A percentile compares a stretch with the other conserved stretches of the same genome.
phyloP scores from a whole-genome alignment of 805 yeast species.

The Cyberlindnera saturnus region DNA sequence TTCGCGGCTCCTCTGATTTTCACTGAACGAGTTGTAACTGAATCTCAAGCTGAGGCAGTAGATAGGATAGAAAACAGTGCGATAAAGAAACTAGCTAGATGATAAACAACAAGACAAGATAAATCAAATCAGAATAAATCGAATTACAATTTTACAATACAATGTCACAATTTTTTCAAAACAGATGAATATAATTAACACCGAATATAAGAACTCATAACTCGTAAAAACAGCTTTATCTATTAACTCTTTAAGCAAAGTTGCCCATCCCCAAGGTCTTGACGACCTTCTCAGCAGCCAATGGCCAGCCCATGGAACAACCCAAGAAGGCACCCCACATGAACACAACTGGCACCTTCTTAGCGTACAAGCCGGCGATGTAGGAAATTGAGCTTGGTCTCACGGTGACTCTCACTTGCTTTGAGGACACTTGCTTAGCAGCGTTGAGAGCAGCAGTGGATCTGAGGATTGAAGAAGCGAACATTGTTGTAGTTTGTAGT shows the following conservation, averaged over 20 bases:
- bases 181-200: too few relatives aligned
- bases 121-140: too few relatives aligned
- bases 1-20: too few relatives aligned
- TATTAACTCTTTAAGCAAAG: neutral
- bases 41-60: too few relatives aligned
- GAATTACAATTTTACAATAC: too few relatives aligned
- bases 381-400: slow-evolving; percentile 11
- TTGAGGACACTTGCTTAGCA: slow-evolving; percentile 14
- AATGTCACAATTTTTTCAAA: too few relatives aligned
- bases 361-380: slow-evolving; percentile 8
- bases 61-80: too few relatives aligned
- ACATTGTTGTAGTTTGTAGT: slow-evolving; percentile 14
- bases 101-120: too few relatives aligned
- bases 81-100: too few relatives aligned
- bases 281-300: slow-evolving; percentile 9
- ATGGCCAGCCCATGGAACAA: slow-evolving; percentile 19
- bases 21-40: too few relatives aligned
- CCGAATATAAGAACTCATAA: slow-evolving; percentile 1
- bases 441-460: slow-evolving; percentile 20
- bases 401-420: slow-evolving; percentile 16
- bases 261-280: slow-evolving; percentile 6
- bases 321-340: slow-evolving; percentile 20
- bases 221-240: neutral
- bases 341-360: slow-evolving; percentile 16
- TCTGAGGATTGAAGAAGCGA: slow-evolving; percentile 22